A percentile compares a stretch with the other conserved stretches of the same genome.
Evolutionary conservation across 495 filamentous ascomycete species (phyloP).

Genomic region (Penicillium herquei): DNA sequence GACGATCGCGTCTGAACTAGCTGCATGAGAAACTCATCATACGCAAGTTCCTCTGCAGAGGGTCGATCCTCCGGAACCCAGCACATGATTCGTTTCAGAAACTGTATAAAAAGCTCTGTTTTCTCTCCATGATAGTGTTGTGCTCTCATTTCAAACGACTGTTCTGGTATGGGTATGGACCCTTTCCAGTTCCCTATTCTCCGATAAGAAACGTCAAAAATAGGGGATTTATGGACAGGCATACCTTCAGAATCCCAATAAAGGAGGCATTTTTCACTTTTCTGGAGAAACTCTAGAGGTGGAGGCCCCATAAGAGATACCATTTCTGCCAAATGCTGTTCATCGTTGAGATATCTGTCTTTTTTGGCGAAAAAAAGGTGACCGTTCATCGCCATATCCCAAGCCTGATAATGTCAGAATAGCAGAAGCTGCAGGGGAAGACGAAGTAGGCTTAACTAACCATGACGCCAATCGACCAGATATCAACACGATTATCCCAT

Average conservation of each 20-base stretch:
- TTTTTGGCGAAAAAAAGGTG: constrained; percentile 1
- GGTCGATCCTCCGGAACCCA: constrained; percentile 35
- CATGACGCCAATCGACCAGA: constrained; percentile 43
- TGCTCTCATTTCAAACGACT: constrained; percentile 19
- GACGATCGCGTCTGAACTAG: background rate
- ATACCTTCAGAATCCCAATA: constrained; percentile 30
- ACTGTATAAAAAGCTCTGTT: constrained; percentile 26
- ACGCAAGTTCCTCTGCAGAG: constrained; percentile 32
- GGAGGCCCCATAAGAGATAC: constrained; percentile 7
- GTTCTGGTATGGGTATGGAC: constrained; percentile 18
- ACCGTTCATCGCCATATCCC: background rate
- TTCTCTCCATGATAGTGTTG: constrained; percentile 20
- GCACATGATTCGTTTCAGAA: constrained; percentile 29
- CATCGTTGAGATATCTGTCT: constrained; percentile 3
- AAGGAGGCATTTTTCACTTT: background rate
- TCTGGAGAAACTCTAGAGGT: background rate
- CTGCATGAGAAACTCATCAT: constrained; percentile 25
- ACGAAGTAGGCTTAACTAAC: constrained; percentile 24
- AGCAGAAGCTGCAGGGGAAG: background rate
- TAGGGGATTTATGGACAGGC: background rate
- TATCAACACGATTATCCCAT: constrained; percentile 40
- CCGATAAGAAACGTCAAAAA: constrained; percentile 1
- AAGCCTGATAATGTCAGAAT: background rate
- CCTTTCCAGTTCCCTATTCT: constrained; percentile 26
- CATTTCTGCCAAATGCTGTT: constrained; percentile 8